These are phyloP conservation scores for Panellus pusillus DNA, from an alignment of 768 basidiomycete genomes.

Conservation along the genomic window DNA sequence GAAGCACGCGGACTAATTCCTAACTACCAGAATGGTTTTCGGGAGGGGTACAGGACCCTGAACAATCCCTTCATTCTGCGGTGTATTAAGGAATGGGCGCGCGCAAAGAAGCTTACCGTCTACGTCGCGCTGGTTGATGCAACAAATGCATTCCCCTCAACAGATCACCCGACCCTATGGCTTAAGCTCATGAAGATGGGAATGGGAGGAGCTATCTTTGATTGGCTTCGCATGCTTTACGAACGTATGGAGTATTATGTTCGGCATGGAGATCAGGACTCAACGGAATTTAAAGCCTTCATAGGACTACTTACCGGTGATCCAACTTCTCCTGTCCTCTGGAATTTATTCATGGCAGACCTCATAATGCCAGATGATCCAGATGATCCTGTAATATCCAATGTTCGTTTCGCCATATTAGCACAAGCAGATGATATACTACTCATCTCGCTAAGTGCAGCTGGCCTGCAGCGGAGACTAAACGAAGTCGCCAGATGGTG, in stretches of 20 bases:
- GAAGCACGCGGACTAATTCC: conserved; percentile 22
- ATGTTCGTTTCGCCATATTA: conserved; percentile 13
- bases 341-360: conserved; percentile 27
- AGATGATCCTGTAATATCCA: conserved; percentile 20
- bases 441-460: conserved; percentile 17
- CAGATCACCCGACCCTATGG: too few relatives aligned
- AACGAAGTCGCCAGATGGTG: conserved; percentile 23
- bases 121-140: conserved; percentile 21
- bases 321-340: conserved; percentile 26
- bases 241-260: conserved; percentile 20
- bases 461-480: conserved; percentile 21
- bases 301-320: conserved; percentile 31
- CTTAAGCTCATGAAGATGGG: too few relatives aligned
- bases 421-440: conserved; percentile 30
- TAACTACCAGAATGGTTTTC: conserved; percentile 31
- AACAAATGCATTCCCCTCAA: conserved; percentile 31
- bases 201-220: conserved; percentile 24
- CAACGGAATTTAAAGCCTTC: conserved; percentile 18
- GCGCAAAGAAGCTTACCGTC: conserved; percentile 9
- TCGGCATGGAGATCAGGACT: conserved; percentile 6
- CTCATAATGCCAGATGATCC: conserved; percentile 12
- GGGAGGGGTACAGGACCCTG: conserved; percentile 5
- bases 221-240: conserved; percentile 19
- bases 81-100: conserved; percentile 15
- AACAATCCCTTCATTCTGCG: conserved; percentile 25